Base-by-base conservation (phyloP, 2,329 filamentous ascomycete species). In the Dothideomycetes sp. region DNA sequence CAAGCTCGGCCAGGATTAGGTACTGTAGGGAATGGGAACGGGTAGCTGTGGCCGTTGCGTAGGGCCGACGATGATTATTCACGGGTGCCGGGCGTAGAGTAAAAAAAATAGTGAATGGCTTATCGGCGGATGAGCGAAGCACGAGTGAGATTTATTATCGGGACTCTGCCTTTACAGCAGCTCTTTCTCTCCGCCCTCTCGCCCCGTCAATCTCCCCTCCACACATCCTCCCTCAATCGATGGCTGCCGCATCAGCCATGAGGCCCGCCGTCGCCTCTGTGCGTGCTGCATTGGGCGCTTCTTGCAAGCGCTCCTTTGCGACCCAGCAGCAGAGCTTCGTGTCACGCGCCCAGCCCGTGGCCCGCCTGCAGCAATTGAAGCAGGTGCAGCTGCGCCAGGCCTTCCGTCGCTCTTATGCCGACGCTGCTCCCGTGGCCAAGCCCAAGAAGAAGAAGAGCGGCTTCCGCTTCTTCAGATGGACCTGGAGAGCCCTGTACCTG, bases 401-500 rank as follows among this genome's bases (percentile, higher is more conserved):
- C 13, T 56, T 57, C 45, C 47, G 53, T 38, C 49, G 58, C 41
- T 50, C 49, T 33, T 49, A 61, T 51, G 51, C 58, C 45, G 47
- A 60, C 43, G 50, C 46, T 47, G 37, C 29, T 12, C 29, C 27
- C 19, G 45, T 51, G 48, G 30, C 44, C 46, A n/a, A n/a, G n/a
- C 22, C 53, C 51, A 46, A 50, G 53, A 50, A 55, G 36, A 62
- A 65, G 57, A 74, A 67, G 60, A 76, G 78, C 58, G 53, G 52
- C 30, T 80, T 91, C 64, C 67, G 79, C 44, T 73, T 78, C 49
- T 70, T 96, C 58, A 76, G 76, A 60, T 94, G 83, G 80, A 65
- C 80, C 44, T 96, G 86, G 84, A 78, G 91, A 53, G 59, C 86
- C 55, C 84, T 82, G 42, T 87, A 89, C 60, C 64, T 95, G 49